Conservation (phyloP, 345 rosid genomes). For the Salix udensis region DNA sequence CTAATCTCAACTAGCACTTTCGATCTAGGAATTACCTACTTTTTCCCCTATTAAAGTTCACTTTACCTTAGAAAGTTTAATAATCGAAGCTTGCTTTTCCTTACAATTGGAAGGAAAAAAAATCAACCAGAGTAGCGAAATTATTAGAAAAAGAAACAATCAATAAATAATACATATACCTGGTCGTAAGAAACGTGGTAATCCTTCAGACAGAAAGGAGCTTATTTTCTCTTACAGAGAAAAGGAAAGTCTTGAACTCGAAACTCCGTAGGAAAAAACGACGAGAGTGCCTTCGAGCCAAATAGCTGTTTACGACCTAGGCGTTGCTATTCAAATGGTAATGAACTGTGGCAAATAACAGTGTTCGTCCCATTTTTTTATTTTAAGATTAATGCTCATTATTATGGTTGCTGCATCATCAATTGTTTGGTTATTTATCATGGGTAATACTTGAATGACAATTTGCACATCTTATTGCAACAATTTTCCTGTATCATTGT, state of each 20-base stretch:
- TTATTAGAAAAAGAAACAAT: not conserved
- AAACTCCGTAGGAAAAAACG: not conserved
- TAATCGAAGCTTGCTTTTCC: not conserved
- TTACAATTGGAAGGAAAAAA: not conserved
- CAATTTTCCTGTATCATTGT: not conserved
- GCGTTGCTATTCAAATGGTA: not conserved
- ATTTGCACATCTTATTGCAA: not conserved
- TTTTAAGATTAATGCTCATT: too few relatives aligned
- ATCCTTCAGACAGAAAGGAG: not conserved
- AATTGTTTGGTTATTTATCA: not conserved
- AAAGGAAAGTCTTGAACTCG: not conserved
- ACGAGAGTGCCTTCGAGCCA: not conserved
- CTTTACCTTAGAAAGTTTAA: not conserved
- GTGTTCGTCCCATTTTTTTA: too few relatives aligned
- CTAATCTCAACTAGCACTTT: slow-evolving; percentile 5
- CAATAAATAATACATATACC: not conserved
- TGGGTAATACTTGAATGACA: not conserved
- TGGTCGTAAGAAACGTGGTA: not conserved
- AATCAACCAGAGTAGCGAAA: not conserved
- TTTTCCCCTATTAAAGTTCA: not conserved
- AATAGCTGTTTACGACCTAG: not conserved
- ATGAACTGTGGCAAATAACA: too few relatives aligned
- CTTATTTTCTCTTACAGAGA: not conserved
- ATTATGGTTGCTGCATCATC: too few relatives aligned
- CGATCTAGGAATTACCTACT: not conserved